Conservation (phyloP, 345 rosid genomes). For the Bruguiera gymnorhiza region DNA sequence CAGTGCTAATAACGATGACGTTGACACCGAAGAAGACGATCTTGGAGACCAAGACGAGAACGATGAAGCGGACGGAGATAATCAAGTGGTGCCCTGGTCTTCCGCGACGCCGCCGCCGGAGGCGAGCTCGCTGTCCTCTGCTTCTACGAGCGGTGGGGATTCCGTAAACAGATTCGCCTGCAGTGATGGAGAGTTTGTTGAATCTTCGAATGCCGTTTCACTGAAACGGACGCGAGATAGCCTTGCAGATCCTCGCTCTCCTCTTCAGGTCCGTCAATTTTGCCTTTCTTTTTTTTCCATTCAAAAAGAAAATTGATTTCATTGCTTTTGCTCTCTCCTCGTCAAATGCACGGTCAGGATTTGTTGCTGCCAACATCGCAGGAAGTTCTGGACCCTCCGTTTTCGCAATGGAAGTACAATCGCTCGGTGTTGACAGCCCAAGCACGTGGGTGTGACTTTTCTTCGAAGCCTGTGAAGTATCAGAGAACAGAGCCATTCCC, state of each 20-base stretch:
- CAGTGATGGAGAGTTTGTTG: background rate
- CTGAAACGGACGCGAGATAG: constrained; percentile 26
- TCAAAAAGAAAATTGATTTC: no score
- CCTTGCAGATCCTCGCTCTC: constrained; percentile 28
- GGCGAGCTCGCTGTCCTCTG: constrained; percentile 36
- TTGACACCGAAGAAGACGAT: background rate
- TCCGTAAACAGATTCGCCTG: background rate
- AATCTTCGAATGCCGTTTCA: constrained; percentile 12
- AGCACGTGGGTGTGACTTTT: background rate
- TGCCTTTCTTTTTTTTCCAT: background rate
- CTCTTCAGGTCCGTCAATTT: background rate
- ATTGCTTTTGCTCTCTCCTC: no score
- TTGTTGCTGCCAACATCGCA: background rate
- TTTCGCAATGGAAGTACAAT: constrained; percentile 13
- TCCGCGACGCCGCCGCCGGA: constrained; percentile 16
- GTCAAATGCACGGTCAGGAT: no score
- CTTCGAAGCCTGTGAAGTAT: constrained; percentile 17
- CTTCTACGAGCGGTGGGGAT: constrained; percentile 34
- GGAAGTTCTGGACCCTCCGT: constrained; percentile 19
- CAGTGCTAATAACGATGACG: constrained; percentile 12
- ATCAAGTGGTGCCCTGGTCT: constrained; percentile 63
- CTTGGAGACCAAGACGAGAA: constrained; percentile 11
- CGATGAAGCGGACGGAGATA: constrained; percentile 39
- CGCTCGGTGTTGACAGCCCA: background rate
- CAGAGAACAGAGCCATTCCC: constrained; percentile 11